phyloP scores from a whole-genome alignment of 345 rosid species.

The Schrenkiella parvula region DNA sequence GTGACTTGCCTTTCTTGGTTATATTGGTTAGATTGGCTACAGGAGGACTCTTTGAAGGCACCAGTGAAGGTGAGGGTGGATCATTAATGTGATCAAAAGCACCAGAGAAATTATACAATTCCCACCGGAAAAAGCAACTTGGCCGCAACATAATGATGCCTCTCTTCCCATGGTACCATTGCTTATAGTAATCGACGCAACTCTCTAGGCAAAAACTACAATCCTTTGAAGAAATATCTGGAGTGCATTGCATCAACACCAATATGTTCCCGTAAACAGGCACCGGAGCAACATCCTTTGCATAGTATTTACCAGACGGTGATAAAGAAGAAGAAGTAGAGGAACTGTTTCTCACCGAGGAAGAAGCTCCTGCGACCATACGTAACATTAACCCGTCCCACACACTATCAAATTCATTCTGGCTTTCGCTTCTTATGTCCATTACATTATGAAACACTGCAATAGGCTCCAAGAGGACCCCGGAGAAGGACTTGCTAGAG shows the following conservation, averaged over 20 bases:
- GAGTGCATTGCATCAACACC: conserved; percentile 21
- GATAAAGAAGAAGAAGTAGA: background rate
- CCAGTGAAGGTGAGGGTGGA: background rate
- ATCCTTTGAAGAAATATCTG: conserved; percentile 12
- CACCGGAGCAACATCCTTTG: background rate
- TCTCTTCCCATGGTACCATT: background rate
- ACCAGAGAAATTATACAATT: conserved; percentile 16
- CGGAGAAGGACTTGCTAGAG: conserved; percentile 26
- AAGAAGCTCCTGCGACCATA: background rate
- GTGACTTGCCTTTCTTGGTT: background rate
- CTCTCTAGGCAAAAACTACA: conserved; percentile 11
- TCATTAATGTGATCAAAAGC: conserved; percentile 7
- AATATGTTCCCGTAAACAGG: background rate
- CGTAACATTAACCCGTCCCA: conserved; percentile 7
- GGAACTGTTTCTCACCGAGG: background rate
- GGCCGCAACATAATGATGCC: conserved; percentile 21
- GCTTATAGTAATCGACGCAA: background rate
- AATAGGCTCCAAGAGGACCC: background rate
- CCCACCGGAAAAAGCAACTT: conserved; percentile 36
- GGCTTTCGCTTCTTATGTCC: background rate
- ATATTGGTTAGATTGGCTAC: background rate
- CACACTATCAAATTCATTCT: conserved; percentile 4
- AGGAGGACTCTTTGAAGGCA: background rate
- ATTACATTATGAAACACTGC: background rate
- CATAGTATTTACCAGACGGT: conserved; percentile 6